Conservation (phyloP, 345 rosid species). For the Litchi chinensis region DNA sequence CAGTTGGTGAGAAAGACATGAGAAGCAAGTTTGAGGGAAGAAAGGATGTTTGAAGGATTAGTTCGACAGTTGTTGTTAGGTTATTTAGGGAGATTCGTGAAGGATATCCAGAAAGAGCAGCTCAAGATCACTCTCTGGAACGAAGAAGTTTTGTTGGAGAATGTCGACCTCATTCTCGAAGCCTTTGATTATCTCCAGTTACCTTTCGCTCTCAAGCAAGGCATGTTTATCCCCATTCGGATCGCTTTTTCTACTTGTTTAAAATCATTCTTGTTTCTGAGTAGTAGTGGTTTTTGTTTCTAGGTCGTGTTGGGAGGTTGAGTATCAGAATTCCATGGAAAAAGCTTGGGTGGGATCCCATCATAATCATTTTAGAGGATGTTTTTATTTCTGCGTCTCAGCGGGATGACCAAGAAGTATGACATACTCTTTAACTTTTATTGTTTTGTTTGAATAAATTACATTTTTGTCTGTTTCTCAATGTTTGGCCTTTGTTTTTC, state of each 20-base stretch:
- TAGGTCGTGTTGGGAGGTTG: constrained; percentile 73
- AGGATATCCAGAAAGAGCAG: constrained; percentile 76
- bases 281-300: neutral
- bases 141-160: constrained; percentile 75
- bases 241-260: neutral
- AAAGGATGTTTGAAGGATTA: constrained; percentile 72
- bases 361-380: constrained; percentile 70
- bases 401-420: constrained; percentile 78
- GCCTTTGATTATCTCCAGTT: constrained; percentile 90
- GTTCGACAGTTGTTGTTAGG: constrained; percentile 67
- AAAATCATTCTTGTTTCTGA: neutral
- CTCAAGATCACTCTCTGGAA: constrained; percentile 84
- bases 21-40: neutral
- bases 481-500: neutral
- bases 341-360: constrained; percentile 73
- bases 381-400: constrained; percentile 69
- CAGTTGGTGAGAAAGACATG: neutral
- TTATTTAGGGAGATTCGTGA: constrained; percentile 77
- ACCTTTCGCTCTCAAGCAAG: constrained; percentile 80
- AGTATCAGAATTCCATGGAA: constrained; percentile 87
- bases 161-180: constrained; percentile 77
- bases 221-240: constrained; percentile 23
- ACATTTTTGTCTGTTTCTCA: neutral
- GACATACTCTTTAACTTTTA: neutral
- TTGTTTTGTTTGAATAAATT: neutral